Base-by-base conservation (phyloP, 805 yeast genomes). In the Lachancea nothofagi region DNA sequence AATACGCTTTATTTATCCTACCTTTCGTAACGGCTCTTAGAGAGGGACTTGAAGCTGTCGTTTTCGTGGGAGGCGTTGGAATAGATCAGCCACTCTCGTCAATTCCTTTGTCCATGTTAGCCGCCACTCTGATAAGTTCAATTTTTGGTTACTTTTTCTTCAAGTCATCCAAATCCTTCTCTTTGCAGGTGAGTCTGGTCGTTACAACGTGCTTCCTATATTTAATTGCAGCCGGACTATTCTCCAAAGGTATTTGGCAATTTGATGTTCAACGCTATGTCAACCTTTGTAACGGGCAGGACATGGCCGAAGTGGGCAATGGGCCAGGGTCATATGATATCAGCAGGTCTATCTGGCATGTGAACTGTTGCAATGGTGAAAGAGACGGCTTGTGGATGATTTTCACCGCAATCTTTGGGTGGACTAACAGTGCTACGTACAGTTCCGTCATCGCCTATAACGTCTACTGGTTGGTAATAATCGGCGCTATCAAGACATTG, bases 241-340 rank as follows among this genome's bases (percentile, higher is more conserved):
- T 86, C 55, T 80, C 93, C 7, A 75, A 85, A 42, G 96, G 96
- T 13, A 81, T 88, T 2, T 88, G 97, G 97, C 86, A 83, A 55
- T 71, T 84, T 44, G 96, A 88, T 57, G 64, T 86, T 34, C 93
- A 88, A 61, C 67, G 65, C 40, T 88, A 80, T 61, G 86, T 87
- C 42, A 73, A 76, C 42, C 63, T 65, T 43, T 88, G 95, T 54
- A 75, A 72, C 40, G 96, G 96, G 1, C 77, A 78, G 54, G 97
- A 88, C 52, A 83, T 86, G 57, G 74, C 85, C 29, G 97, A 88
- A 62, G 75, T 80, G 1, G 97, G 97, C 2, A 80, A 82, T 28
- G 97, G 97, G 0, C 96, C 96, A 0, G 97, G 97, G 0, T 83
- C 94, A 0, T 88, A 88, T 55, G 95, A 88, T 53, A 80, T 88